Base-by-base conservation (phyloP, 2,329 filamentous ascomycete species). In the Paramyrothecium roridum region DNA sequence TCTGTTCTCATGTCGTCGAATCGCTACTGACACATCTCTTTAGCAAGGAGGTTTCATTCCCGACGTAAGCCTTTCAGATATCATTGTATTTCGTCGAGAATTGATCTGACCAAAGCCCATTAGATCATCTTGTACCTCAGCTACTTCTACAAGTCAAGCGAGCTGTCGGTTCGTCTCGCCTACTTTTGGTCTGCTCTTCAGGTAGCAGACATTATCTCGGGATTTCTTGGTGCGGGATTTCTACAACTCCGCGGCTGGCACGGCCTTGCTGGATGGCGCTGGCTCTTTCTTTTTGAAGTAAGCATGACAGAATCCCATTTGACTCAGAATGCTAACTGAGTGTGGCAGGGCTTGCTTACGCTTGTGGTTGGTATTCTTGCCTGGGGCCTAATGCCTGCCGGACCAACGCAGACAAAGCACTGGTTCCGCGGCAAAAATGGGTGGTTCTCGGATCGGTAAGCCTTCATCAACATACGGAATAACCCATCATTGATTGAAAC, bases 351-450 rank as follows among this genome's bases (percentile, higher is more conserved):
- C 0, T 34, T 60, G 16, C 47, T 77, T 62, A 77, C 57, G 65
- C 70, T 55, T 4, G 30, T 52, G 7, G 54, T 65, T 17, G 64
- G 61, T 7, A 11, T 63, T 10, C 53, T 63, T 20, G 59, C 65
- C 2, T 67, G 56, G 57, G 53, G 64, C 12, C 55, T 63, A n/a
- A 66, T 67, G 63, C 63, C 62, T 1, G 58, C 65, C 1, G 59
- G 60, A 2, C 65, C 65, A 8, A 65, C 63, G 2, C 77, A 84
- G 59, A 84, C 82, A 0, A 73, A 75, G n/a, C 76, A 75, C 53
- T 82, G 79, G 79, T 81, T 83, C 59, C 73, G 76, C 10, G 76
- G 80, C 3, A 76, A 74, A 23, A 49, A 62, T 74, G 84, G 84
- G 1, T 66, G 65, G 63, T 67, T 65, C 52, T 55, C 48, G 3